A percentile compares a stretch with the other conserved stretches of the same genome.
Conservation (phyloP, 768 basidiomycete species). For the Lentinus brumalis region DNA sequence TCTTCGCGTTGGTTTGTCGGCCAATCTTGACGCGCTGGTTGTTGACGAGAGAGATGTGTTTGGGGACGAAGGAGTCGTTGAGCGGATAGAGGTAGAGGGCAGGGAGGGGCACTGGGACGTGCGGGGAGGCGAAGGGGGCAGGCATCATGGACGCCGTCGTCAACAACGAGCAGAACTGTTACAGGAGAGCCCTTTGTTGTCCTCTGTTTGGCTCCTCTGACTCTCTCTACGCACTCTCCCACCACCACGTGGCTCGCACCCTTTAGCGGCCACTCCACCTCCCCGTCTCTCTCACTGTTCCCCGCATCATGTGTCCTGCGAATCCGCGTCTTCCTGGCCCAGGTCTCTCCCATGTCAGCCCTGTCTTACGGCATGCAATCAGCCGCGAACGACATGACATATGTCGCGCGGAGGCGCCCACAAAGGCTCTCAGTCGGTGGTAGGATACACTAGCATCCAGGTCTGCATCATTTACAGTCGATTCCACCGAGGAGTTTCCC, state of each 20-base stretch:
- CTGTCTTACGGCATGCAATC: not conserved
- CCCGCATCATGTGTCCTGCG: constrained; percentile 12
- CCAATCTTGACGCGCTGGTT: constrained; percentile 87
- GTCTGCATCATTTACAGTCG: too few relatives aligned
- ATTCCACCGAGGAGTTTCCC: too few relatives aligned
- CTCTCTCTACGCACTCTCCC: constrained; percentile 10
- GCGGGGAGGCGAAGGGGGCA: constrained; percentile 28
- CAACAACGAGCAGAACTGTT: constrained; percentile 24
- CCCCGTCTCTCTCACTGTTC: not conserved
- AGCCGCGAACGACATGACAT: not conserved
- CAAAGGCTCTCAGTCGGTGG: not conserved
- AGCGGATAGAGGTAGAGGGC: constrained; percentile 72
- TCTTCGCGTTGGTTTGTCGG: constrained; percentile 94
- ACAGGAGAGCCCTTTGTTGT: constrained; percentile 23
- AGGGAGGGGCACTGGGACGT: constrained; percentile 30
- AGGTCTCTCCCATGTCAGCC: not conserved
- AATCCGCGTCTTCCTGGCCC: not conserved
- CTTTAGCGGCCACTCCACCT: not conserved
- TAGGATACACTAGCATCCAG: too few relatives aligned
- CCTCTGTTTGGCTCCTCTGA: constrained; percentile 17
- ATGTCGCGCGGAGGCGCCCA: not conserved
- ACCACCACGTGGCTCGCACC: constrained; percentile 13
- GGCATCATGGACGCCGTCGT: constrained; percentile 34
- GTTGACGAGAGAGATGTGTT: constrained; percentile 81
- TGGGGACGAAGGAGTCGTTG: constrained; percentile 93